Evolutionary conservation across 305 asterid genomes (phyloP).

Genomic region (Coffea humblotiana): DNA sequence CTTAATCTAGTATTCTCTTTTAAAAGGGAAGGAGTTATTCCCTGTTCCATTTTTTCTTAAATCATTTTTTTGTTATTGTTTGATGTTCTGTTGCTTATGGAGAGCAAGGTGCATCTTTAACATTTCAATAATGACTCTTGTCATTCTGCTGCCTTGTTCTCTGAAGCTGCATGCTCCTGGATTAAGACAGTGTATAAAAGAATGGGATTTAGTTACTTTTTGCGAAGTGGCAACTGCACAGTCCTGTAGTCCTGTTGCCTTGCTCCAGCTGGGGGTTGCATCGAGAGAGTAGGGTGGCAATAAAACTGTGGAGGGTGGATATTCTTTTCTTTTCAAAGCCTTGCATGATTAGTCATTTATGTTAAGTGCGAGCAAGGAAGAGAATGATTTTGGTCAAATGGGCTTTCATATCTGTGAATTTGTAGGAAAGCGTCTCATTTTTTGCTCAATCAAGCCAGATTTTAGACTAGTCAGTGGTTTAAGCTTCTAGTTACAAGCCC

Average conservation of each 20-base stretch:
- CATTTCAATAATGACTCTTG: background rate
- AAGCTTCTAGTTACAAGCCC: background rate
- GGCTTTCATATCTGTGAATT: too few species aligned
- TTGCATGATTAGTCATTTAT: background rate
- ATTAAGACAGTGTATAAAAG: background rate
- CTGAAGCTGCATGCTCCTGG: background rate
- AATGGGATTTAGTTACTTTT: too few species aligned
- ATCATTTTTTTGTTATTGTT: background rate
- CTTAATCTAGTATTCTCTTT: background rate
- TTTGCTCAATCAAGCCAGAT: background rate
- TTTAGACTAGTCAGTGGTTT: background rate
- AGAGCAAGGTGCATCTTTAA: background rate
- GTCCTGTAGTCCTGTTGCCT: too few species aligned
- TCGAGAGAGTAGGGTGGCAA: too few species aligned
- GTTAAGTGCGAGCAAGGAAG: background rate
- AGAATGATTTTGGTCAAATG: too few species aligned
- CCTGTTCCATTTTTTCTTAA: background rate
- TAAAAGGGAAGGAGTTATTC: background rate
- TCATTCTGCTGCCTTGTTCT: background rate
- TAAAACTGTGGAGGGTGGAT: too few species aligned
- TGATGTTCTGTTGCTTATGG: background rate
- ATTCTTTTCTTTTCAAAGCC: background rate
- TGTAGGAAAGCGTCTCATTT: background rate
- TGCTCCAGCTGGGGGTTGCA: too few species aligned
- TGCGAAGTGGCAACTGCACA: too few species aligned